phyloP scores from a whole-genome alignment of 2,329 filamentous ascomycete species.

The Pseudogymnoascus pannorum region DNA sequence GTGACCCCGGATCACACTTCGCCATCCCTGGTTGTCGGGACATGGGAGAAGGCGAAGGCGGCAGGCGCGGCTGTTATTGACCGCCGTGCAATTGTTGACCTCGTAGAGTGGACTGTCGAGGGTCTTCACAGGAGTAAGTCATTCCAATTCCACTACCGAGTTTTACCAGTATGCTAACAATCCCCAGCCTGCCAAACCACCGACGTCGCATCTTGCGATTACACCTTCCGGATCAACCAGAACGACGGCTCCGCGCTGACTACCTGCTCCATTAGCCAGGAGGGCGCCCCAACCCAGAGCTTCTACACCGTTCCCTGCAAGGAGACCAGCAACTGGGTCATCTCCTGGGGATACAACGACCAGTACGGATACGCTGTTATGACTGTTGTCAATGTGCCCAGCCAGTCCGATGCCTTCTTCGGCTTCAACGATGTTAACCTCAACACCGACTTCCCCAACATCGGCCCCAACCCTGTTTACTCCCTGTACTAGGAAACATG shows the following conservation, averaged over 20 bases:
- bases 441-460: not conserved
- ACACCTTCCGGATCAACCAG: slow-evolving; percentile 4
- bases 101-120: not conserved
- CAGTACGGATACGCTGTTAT: slow-evolving; percentile 4
- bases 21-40: not conserved
- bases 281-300: not conserved
- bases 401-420: not conserved
- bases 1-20: slow-evolving; percentile 3
- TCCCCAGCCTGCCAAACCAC: not conserved
- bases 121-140: not conserved
- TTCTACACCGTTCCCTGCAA: slow-evolving; percentile 3
- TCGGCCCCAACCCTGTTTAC: not conserved
- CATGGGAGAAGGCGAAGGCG: not conserved
- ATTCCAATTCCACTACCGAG: not conserved
- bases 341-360: slow-evolving; percentile 6
- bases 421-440: slow-evolving; percentile 9
- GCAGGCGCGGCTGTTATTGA: not conserved
- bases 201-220: not conserved
- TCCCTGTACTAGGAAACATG: not conserved
- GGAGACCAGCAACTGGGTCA: not conserved
- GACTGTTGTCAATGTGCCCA: not conserved
- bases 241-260: not conserved
- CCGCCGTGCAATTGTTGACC: not conserved
- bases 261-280: not conserved
- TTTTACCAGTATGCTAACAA: not conserved